phyloP scores from a whole-genome alignment of 2,329 filamentous ascomycete genomes.

The Diaporthe sp. region DNA sequence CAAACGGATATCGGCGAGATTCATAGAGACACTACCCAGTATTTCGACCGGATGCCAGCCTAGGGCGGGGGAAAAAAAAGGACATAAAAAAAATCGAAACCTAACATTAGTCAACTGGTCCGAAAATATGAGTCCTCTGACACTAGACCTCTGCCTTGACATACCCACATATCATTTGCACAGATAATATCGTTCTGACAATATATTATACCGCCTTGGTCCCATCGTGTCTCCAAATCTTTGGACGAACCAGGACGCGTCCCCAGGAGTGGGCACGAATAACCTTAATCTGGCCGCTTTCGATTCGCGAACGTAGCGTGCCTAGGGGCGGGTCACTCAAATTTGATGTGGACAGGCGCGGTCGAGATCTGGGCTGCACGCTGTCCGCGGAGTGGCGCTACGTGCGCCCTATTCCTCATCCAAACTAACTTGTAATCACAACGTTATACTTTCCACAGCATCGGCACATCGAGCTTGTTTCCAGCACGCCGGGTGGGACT shows the following conservation, averaged over 20 bases:
- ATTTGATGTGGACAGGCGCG: constrained; percentile 21
- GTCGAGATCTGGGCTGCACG: constrained; percentile 9
- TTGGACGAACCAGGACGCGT: constrained; percentile 28
- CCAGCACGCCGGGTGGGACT: constrained; percentile 19
- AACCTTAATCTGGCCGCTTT: constrained; percentile 8
- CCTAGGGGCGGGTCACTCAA: constrained; percentile 13
- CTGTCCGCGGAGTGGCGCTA: constrained; percentile 4
- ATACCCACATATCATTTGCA: not conserved
- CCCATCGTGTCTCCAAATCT: constrained; percentile 14
- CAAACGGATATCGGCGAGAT: not conserved
- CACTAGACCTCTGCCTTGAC: not conserved
- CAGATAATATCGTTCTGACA: not conserved
- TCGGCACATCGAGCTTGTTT: constrained; percentile 28
- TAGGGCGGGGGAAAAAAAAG: not conserved
- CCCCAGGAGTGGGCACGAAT: not conserved
- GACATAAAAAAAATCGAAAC: no score
- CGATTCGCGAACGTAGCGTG: constrained; percentile 9
- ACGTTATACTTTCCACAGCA: constrained; percentile 11
- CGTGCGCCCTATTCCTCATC: constrained; percentile 7
- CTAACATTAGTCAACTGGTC: not conserved
- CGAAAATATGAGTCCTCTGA: not conserved
- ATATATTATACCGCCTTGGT: constrained; percentile 22
- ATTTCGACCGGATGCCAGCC: not conserved
- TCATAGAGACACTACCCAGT: not conserved
- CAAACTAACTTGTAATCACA: constrained; percentile 13